Evolutionary conservation across 306 rosid species (phyloP).

Genomic region (Pyrus communis): DNA sequence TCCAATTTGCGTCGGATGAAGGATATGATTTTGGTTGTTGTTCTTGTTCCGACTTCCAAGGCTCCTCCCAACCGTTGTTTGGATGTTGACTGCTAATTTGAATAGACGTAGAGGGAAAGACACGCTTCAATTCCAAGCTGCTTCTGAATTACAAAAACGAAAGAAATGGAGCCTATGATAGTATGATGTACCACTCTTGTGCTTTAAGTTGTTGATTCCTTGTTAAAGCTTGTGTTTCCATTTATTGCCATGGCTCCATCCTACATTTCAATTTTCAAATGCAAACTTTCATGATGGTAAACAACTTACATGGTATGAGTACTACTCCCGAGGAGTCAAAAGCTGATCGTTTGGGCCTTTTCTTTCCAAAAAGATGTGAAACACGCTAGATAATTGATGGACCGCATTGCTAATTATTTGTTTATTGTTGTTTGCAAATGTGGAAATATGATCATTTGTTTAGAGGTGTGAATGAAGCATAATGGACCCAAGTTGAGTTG

Average conservation of each 20-base stretch:
- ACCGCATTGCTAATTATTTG: not conserved
- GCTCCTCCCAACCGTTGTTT: constrained; percentile 23
- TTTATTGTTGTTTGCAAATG: not conserved
- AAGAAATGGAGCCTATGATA: not conserved
- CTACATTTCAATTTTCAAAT: not conserved
- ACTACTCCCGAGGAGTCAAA: no score
- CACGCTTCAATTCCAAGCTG: constrained; percentile 7
- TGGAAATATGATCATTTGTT: not conserved
- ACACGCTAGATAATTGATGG: not conserved
- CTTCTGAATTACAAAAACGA: not conserved
- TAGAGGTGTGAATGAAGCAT: not conserved
- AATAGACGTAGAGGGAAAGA: constrained; percentile 41
- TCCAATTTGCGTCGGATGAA: not conserved
- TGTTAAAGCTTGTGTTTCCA: not conserved
- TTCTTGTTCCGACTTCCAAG: constrained; percentile 30
- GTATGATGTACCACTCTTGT: not conserved
- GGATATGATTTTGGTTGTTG: constrained; percentile 24
- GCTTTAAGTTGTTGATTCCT: not conserved
- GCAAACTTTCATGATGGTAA: not conserved
- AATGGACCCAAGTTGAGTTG: not conserved
- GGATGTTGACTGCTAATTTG: constrained; percentile 35
- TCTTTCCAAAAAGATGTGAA: not conserved
- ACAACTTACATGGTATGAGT: not conserved
- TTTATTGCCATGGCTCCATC: not conserved
- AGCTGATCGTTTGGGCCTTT: not conserved